Evolutionary conservation across 768 basidiomycete species (phyloP).

Genomic region (Kwoniella bestiolae): DNA sequence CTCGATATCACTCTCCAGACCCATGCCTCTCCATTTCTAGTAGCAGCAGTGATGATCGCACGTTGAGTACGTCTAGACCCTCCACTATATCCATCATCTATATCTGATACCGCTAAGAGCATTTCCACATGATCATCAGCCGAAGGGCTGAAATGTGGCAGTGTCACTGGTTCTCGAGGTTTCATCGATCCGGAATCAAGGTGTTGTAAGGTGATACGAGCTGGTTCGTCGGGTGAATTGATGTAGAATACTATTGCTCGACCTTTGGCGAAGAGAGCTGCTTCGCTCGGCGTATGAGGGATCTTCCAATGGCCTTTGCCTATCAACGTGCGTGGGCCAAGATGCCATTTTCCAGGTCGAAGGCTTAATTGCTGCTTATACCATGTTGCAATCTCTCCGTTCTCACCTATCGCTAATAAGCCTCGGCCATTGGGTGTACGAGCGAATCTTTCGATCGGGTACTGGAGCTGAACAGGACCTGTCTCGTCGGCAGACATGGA

Average conservation of each 20-base stretch:
- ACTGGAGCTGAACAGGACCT: slow-evolving; percentile 31
- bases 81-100: slow-evolving; percentile 53
- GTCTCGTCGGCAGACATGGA: slow-evolving; percentile 22
- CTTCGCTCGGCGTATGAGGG: not conserved
- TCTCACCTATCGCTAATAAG: slow-evolving; percentile 40
- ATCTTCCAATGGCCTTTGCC: slow-evolving; percentile 43
- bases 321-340: slow-evolving; percentile 22
- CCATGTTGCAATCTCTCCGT: slow-evolving; percentile 48
- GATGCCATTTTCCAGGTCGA: slow-evolving; percentile 17
- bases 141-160: slow-evolving; percentile 33
- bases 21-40: slow-evolving; percentile 43
- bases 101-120: slow-evolving; percentile 54
- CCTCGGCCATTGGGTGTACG: slow-evolving; percentile 56
- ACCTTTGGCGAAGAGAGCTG: slow-evolving; percentile 52
- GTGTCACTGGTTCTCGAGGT: slow-evolving; percentile 28
- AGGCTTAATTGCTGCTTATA: slow-evolving; percentile 37
- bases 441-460: slow-evolving; percentile 36
- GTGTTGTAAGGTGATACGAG: slow-evolving; percentile 39
- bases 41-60: slow-evolving; percentile 51
- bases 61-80: slow-evolving; percentile 34
- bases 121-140: slow-evolving; percentile 36
- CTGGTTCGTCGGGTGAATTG: not conserved
- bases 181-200: slow-evolving; percentile 24
- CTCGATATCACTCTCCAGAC: slow-evolving; percentile 45
- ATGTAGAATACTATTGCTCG: slow-evolving; percentile 45